Percentiles rank a stretch among this genome's conserved stretches.
Evolutionary conservation across 164 flowering plant species (phyloP).

Genomic region (Cinnamomum chago): DNA sequence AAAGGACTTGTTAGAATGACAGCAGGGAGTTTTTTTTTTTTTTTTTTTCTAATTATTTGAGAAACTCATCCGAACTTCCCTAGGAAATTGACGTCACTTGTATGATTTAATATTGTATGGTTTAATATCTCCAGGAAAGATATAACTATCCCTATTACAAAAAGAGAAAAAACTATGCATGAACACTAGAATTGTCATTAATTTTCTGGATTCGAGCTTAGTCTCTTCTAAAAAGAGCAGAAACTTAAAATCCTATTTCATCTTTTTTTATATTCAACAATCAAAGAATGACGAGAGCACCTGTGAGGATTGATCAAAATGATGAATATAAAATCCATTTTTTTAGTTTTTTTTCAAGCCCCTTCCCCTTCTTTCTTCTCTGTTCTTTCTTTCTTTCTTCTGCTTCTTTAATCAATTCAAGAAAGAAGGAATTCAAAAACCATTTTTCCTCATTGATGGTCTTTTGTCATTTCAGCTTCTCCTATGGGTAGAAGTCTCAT

Average conservation of each 20-base stretch:
- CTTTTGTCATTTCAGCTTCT: constrained; percentile 9
- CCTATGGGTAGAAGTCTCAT: constrained; percentile 76
- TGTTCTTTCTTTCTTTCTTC: not conserved
- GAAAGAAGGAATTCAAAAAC: not conserved
- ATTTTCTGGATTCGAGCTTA: not conserved
- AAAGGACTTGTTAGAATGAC: no score
- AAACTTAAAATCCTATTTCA: no score
- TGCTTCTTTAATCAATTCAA: not conserved
- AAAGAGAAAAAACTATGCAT: no score
- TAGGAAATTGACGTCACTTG: no score
- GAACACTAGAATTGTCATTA: not conserved
- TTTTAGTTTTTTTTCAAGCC: not conserved
- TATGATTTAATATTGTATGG: no score
- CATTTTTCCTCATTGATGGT: not conserved
- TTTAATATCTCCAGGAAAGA: no score
- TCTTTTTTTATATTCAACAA: not conserved
- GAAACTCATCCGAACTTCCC: not conserved
- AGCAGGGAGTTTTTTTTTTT: no score
- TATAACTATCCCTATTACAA: no score
- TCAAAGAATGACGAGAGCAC: not conserved
- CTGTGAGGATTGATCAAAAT: not conserved
- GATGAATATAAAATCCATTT: not conserved
- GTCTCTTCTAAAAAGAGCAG: not conserved
- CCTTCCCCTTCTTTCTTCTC: not conserved
- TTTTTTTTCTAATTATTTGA: not conserved